Percentiles rank a stretch among this genome's conserved stretches.
These are phyloP conservation scores for Murraya paniculata DNA, from an alignment of 345 rosid genomes.

Conservation along the genomic window DNA sequence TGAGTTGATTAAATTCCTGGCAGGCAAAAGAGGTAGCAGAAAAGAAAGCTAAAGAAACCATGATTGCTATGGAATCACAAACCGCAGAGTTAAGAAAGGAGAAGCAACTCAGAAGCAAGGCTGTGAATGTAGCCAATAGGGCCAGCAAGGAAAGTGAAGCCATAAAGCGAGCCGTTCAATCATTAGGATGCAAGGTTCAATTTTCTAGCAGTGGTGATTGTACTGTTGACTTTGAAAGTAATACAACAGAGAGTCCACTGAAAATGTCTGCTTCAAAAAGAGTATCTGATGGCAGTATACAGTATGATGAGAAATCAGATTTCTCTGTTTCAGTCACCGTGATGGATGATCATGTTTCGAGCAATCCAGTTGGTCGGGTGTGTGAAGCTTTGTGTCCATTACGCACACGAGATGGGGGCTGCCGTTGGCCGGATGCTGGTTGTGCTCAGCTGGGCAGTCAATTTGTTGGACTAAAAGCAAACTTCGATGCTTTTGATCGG, in stretches of 20 bases:
- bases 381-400: constrained; percentile 72
- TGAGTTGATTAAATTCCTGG: constrained; percentile 13
- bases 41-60: constrained; percentile 54
- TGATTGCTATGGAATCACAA: constrained; percentile 47
- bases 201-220: constrained; percentile 61
- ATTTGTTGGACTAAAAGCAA: constrained; percentile 74
- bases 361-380: constrained; percentile 34
- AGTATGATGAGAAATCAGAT: constrained; percentile 46
- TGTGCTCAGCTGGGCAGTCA: constrained; percentile 86
- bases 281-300: constrained; percentile 25
- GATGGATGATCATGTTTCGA: constrained; percentile 42
- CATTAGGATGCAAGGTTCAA: constrained; percentile 84
- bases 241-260: constrained; percentile 28
- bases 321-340: constrained; percentile 64
- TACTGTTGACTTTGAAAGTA: constrained; percentile 52
- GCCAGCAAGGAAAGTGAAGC: constrained; percentile 66
- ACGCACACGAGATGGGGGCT: constrained; percentile 66
- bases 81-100: constrained; percentile 57
- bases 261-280: constrained; percentile 30
- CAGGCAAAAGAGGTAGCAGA: constrained; percentile 85
- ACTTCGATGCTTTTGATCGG: constrained; percentile 82
- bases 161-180: constrained; percentile 72
- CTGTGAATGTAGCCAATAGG: constrained; percentile 60
- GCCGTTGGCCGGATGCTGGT: constrained; percentile 89
- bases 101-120: constrained; percentile 57